Conservation (phyloP, 306 rosid species). For the Lupinus albus region DNA sequence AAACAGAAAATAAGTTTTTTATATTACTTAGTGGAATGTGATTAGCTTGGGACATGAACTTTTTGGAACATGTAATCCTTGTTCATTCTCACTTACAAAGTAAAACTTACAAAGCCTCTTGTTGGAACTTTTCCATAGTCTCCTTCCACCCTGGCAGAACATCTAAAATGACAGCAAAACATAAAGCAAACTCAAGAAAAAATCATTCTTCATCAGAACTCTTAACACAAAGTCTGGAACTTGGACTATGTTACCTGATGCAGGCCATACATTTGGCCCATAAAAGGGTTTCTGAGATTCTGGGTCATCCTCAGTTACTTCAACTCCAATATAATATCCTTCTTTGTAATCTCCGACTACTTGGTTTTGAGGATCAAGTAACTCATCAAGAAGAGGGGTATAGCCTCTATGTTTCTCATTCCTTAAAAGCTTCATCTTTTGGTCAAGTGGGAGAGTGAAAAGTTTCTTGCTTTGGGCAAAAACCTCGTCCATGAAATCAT, state of each 20-base stretch:
- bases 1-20: no score
- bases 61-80: no score
- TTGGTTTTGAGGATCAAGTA: slow-evolving; percentile 76
- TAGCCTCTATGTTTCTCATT: slow-evolving; percentile 83
- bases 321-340: slow-evolving; percentile 89
- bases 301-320: slow-evolving; percentile 58
- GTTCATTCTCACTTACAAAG: no score
- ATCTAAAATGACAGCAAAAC: slow-evolving; percentile 41
- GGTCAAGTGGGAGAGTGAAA: slow-evolving; percentile 55
- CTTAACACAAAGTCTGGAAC: slow-evolving; percentile 2
- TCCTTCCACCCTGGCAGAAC: slow-evolving; percentile 79
- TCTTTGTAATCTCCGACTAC: slow-evolving; percentile 89
- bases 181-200: background rate
- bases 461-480: slow-evolving; percentile 68
- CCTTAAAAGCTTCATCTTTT: slow-evolving; percentile 82
- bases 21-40: no score
- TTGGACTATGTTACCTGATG: slow-evolving; percentile 56
- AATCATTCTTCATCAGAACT: background rate
- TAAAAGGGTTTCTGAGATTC: slow-evolving; percentile 74
- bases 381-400: slow-evolving; percentile 84
- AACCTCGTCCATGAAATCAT: slow-evolving; percentile 71
- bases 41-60: no score
- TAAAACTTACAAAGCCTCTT: slow-evolving; percentile 65
- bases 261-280: slow-evolving; percentile 88
- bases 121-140: slow-evolving; percentile 85